A percentile compares a stretch with the other conserved stretches of the same genome.
These are phyloP conservation scores for Lenzites betulinus DNA, from an alignment of 768 basidiomycete species.

Conservation along the genomic window DNA sequence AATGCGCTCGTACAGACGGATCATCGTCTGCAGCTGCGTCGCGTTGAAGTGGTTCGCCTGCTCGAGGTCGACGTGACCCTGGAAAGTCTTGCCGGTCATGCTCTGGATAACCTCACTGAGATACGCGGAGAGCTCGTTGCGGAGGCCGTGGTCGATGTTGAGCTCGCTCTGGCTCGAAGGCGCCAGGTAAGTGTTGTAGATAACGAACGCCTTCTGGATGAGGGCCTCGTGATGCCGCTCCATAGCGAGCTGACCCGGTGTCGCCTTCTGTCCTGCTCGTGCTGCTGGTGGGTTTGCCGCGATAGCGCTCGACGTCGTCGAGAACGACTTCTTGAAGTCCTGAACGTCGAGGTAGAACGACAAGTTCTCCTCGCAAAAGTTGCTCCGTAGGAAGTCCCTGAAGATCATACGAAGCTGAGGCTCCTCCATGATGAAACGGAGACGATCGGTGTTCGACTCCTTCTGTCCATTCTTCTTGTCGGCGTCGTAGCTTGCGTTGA, in stretches of 20 bases:
- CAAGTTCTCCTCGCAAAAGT: conserved; percentile 98
- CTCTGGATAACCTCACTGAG: conserved; percentile 86
- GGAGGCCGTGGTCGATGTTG: conserved; percentile 96
- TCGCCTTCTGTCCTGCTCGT: conserved; percentile 44
- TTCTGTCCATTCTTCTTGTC: conserved; percentile 59
- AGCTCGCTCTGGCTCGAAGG: conserved; percentile 94
- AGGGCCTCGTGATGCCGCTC: conserved; percentile 95
- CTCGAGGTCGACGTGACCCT: conserved; percentile 79
- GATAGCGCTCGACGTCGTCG: conserved; percentile 90
- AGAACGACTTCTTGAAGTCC: conserved; percentile 96
- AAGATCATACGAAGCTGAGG: conserved; percentile 86
- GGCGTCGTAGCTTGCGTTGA: conserved; percentile 57
- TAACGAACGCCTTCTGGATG: conserved; percentile 91
- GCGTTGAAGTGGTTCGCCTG: conserved; percentile 87
- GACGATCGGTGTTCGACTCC: conserved; percentile 90
- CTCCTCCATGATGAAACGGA: conserved; percentile 91
- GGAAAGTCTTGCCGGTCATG: conserved; percentile 74
- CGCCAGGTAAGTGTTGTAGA: conserved; percentile 94
- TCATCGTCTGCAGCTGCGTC: conserved; percentile 92
- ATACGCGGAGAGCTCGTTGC: conserved; percentile 93
- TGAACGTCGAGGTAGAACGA: conserved; percentile 97
- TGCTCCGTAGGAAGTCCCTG: conserved; percentile 90
- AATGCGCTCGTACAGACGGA: conserved; percentile 92
- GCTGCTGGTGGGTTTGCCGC: conserved; percentile 46
- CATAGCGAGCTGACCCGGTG: conserved; percentile 87